Percentiles rank a stretch among this genome's conserved stretches.
These are phyloP conservation scores for Thelonectria blattea DNA, from an alignment of 2,329 filamentous ascomycete genomes.

Conservation along the genomic window DNA sequence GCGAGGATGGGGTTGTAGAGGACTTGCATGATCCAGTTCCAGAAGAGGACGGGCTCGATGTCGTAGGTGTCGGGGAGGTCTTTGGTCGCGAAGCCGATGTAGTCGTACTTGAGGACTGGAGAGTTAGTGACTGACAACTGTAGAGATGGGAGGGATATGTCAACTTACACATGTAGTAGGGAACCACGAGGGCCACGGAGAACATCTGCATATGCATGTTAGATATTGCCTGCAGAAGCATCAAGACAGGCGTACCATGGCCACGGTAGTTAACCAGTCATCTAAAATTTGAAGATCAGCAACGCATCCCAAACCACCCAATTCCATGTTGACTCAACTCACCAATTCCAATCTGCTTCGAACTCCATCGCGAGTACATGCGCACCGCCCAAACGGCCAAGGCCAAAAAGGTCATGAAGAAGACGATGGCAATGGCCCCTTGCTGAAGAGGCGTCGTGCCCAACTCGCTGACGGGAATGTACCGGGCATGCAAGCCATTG, in stretches of 20 bases:
- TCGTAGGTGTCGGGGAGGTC: conserved; percentile 23
- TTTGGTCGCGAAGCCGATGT: conserved; percentile 21
- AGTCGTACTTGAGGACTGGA: conserved; percentile 29
- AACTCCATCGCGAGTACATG: conserved; percentile 26
- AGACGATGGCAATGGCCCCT: conserved; percentile 27
- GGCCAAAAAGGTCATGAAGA: conserved; percentile 25
- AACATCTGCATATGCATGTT: conserved; percentile 11
- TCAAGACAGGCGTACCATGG: conserved; percentile 22
- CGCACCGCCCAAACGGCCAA: conserved; percentile 24
- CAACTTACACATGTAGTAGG: conserved; percentile 28
- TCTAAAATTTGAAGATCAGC: conserved; percentile 15
- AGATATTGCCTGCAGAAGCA: background rate
- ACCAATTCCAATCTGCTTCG: conserved; percentile 28
- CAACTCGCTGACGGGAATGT: conserved; percentile 21
- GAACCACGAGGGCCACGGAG: conserved; percentile 24
- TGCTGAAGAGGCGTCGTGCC: conserved; percentile 29
- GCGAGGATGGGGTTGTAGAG: conserved; percentile 54
- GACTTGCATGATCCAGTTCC: conserved; percentile 35
- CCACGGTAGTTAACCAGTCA: conserved; percentile 26
- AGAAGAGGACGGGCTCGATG: conserved; percentile 26
- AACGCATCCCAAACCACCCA: too few relatives aligned
- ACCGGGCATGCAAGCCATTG: conserved; percentile 15
- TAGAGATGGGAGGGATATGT: rapidly evolving
- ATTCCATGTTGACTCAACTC: too few relatives aligned
- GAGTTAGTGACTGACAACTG: background rate